Conservation (phyloP, 768 basidiomycete genomes). For the Lactarius quietus region DNA sequence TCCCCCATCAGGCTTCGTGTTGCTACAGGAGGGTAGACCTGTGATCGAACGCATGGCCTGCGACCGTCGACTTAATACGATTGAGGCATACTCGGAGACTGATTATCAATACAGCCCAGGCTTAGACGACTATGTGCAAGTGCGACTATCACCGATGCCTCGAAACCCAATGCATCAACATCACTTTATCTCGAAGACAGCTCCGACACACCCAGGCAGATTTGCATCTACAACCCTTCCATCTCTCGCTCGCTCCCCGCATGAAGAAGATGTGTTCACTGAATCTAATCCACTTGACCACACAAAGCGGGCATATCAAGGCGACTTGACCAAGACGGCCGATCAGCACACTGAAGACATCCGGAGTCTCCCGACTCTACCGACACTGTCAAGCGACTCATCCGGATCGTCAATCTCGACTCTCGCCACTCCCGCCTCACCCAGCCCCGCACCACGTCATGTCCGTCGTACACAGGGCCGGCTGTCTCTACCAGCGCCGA, state of each 20-base stretch:
- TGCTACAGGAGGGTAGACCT: not conserved
- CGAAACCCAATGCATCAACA: not conserved
- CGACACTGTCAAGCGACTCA: not conserved
- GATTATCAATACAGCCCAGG: not conserved
- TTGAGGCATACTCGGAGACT: not conserved
- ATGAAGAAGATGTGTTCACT: not conserved
- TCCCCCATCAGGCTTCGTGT: not conserved
- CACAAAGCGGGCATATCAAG: not conserved
- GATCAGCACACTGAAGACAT: too few relatives aligned
- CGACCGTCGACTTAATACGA: not conserved
- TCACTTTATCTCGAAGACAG: not conserved
- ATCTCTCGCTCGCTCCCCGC: not conserved
- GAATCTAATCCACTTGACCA: not conserved
- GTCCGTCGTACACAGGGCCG: not conserved
- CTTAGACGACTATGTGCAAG: not conserved
- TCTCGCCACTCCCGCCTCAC: too few relatives aligned
- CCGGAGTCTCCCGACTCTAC: not conserved
- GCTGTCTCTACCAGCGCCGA: not conserved
- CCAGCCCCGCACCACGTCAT: conserved; percentile 3
- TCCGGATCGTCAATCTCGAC: too few relatives aligned
- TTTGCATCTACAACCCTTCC: not conserved
- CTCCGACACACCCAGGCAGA: not conserved
- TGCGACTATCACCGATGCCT: not conserved
- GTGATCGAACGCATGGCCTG: not conserved
- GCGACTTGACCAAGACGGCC: too few relatives aligned